These are phyloP conservation scores for Zygosaccharomyces gambellarensis DNA, from an alignment of 805 yeast genomes.

Conservation along the genomic window DNA sequence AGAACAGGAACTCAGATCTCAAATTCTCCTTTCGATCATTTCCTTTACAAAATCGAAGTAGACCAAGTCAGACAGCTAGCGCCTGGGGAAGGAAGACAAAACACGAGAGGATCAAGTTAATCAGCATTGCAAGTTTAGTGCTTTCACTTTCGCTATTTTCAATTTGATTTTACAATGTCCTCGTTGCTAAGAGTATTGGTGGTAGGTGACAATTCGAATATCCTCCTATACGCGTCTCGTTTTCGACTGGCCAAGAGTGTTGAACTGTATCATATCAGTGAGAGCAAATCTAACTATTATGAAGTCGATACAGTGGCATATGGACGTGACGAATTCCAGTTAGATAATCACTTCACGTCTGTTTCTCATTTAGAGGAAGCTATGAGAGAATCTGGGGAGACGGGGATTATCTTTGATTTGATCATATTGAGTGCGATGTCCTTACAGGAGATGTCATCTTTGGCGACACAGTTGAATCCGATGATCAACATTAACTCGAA, in stretches of 20 bases:
- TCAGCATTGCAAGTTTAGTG: no score
- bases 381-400: constrained; percentile 4
- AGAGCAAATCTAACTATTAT: constrained; percentile 21
- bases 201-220: constrained; percentile 31
- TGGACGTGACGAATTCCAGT: constrained; percentile 25
- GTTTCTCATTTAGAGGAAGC: constrained; percentile 15
- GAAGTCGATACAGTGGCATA: constrained; percentile 27
- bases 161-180: constrained; percentile 7
- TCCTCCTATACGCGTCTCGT: constrained; percentile 30
- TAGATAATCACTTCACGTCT: constrained; percentile 29
- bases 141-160: background rate
- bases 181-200: constrained; percentile 29
- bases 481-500: constrained; percentile 43
- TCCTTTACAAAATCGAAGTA: no score
- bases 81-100: background rate
- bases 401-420: constrained; percentile 37
- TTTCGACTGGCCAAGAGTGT: constrained; percentile 35
- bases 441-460: constrained; percentile 46
- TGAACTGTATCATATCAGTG: constrained; percentile 31
- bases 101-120: background rate
- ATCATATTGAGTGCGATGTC: constrained; percentile 46
- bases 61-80: background rate
- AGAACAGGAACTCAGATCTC: background rate
- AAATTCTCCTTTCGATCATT: background rate
- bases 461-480: constrained; percentile 38